Percentiles rank a stretch among this genome's conserved stretches.
phyloP scores from a whole-genome alignment of 805 yeast species.

The Cyberlindnera xylosilytica region DNA sequence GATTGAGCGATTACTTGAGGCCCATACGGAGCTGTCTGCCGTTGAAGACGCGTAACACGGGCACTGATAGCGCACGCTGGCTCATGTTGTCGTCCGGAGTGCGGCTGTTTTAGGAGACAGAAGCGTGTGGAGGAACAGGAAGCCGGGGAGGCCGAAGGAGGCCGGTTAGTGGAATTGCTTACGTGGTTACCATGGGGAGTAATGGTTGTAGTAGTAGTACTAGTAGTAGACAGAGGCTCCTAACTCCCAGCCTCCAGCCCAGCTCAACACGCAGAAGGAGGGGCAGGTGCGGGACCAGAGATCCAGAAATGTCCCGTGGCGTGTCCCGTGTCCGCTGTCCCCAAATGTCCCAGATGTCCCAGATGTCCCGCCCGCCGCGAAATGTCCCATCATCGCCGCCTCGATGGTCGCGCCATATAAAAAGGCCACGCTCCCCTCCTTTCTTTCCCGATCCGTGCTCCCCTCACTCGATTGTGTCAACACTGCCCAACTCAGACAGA shows the following conservation, averaged over 20 bases:
- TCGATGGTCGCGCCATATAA: too few species aligned
- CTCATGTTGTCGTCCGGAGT: background rate
- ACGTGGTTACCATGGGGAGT: too few species aligned
- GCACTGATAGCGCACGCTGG: background rate
- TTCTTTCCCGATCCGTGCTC: slow-evolving; percentile 10
- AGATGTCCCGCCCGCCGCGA: background rate
- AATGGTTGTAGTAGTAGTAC: too few species aligned
- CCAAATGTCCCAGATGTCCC: background rate
- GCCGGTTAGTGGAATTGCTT: too few species aligned
- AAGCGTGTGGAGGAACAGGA: background rate
- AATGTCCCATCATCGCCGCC: too few species aligned
- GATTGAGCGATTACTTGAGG: background rate
- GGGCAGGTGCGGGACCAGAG: too few species aligned
- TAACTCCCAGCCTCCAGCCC: too few species aligned
- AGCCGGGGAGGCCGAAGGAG: background rate
- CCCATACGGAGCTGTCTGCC: too few species aligned
- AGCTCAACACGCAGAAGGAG: too few species aligned
- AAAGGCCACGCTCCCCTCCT: slow-evolving; percentile 12
- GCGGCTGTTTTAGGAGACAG: background rate
- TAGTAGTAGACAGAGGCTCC: too few species aligned
- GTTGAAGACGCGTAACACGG: too few species aligned
- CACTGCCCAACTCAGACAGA: background rate
- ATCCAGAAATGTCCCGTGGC: too few species aligned
- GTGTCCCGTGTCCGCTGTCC: background rate
- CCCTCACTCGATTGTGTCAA: slow-evolving; percentile 15